Evolutionary conservation across 2,329 filamentous ascomycete species (phyloP).

Genomic region (Penicillium palitans): DNA sequence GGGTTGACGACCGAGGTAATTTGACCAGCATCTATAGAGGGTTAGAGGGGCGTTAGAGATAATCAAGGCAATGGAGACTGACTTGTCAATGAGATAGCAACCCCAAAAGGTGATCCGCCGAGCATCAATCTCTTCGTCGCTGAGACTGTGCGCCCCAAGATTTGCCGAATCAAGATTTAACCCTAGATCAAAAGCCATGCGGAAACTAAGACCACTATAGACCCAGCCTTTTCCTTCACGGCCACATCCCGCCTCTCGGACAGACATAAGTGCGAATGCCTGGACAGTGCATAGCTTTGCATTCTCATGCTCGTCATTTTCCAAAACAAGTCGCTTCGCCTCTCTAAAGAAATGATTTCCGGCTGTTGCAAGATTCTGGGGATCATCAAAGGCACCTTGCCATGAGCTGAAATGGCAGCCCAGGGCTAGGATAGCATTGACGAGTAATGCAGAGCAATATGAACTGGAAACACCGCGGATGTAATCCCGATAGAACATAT

Average conservation of each 20-base stretch:
- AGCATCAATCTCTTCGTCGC: constrained; percentile 84
- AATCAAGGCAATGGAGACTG: constrained; percentile 24
- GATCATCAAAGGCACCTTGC: constrained; percentile 67
- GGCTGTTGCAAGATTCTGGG: constrained; percentile 77
- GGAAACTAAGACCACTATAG: constrained; percentile 96
- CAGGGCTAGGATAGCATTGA: constrained; percentile 90
- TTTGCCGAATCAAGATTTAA: constrained; percentile 79
- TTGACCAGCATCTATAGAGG: constrained; percentile 75
- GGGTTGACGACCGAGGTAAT: constrained; percentile 88
- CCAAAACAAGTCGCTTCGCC: constrained; percentile 83
- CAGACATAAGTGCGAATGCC: constrained; percentile 91
- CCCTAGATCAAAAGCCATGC: constrained; percentile 93
- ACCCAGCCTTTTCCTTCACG: constrained; percentile 96
- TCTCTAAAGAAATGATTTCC: constrained; percentile 96
- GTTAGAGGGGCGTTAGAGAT: constrained; percentile 15
- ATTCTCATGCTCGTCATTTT: constrained; percentile 90
- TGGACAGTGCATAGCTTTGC: constrained; percentile 87
- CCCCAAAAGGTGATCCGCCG: constrained; percentile 95
- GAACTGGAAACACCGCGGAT: constrained; percentile 66
- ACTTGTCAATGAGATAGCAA: constrained; percentile 96
- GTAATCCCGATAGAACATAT: constrained; percentile 84
- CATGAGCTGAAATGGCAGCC: constrained; percentile 90
- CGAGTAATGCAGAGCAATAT: constrained; percentile 85
- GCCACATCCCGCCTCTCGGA: constrained; percentile 90
- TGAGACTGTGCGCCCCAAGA: constrained; percentile 62